Base-by-base conservation (phyloP, 176 grass and related monocot species). In the Avena atlantica region DNA sequence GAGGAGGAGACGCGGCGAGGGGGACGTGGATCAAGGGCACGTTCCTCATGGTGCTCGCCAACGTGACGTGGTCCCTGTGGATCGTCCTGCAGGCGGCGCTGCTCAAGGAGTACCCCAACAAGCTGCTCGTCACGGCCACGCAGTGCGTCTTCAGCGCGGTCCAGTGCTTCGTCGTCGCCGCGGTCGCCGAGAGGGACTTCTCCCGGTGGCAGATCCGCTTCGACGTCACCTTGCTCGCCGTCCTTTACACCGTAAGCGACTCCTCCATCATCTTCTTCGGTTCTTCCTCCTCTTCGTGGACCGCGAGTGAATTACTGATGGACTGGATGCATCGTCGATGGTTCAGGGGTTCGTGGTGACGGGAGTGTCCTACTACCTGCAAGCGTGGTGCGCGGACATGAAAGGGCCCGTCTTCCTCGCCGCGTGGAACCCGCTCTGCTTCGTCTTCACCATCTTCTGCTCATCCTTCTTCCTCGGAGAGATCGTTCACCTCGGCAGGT, bases 21-120 rank as follows among this genome's bases (percentile, higher is more conserved):
- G 78, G 31, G 61, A 63, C 60, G 6, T 97, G 92, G 95, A 78
- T 97, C 63, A 86, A 78, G 77, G 92, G 92, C 15, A 86, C 89
- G 0, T 94, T 97, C 31, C 65, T 97, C 3, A 77, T 97, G 36
- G 69, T 97, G n/a, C 61, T 90, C n/a, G 62, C 86, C 16, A 93
- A 87, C 58, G 27, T 75, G 16, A 76, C 84, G 6, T 97, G 87
- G 87, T 89, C 90, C 4, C 8, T 97, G 31, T 97, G 90, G 92
- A 78, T 97, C 74, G 89, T 97, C 11, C 68, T 92, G 12, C 93
- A 97, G 95, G 88, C 87, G 1, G 62, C 79, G 15, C 67, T 95
- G n/a, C 82, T 95, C 9, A 74, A 83, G 77, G 93, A 98, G 40
- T 93, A 34, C 24, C 89, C 91, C 2, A 88, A 92, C 21, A 97